These are phyloP conservation scores for Mucor sp. DNA, from an alignment of 371 early-diverging fungal species.

Conservation along the genomic window DNA sequence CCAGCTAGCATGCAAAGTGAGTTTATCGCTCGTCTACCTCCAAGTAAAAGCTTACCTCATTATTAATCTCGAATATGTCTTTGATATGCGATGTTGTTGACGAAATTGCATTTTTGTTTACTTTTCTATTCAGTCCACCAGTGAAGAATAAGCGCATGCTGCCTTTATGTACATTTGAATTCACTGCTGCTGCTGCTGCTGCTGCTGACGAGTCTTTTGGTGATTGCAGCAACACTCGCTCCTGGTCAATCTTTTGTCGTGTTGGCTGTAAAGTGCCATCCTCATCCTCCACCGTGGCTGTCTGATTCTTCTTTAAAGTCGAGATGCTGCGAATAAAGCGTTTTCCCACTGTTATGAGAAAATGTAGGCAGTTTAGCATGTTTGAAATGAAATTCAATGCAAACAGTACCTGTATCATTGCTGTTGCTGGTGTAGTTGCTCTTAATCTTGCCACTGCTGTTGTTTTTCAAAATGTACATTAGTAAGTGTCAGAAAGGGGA, in stretches of 20 bases:
- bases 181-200: not conserved
- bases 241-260: slow-evolving; percentile 6
- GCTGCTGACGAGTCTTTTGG: not conserved
- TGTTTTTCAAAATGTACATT: slow-evolving; percentile 13
- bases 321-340: slow-evolving; percentile 23
- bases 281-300: not conserved
- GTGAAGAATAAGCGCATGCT: not conserved
- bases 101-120: not conserved
- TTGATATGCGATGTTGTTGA: not conserved
- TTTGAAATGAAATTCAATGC: not conserved
- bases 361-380: not conserved
- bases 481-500: not conserved
- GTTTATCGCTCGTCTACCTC: not conserved
- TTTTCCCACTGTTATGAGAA: slow-evolving; percentile 10
- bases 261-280: not conserved
- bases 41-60: not conserved
- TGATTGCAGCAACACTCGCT: not conserved
- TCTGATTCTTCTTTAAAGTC: slow-evolving; percentile 11
- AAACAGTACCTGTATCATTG: slow-evolving; percentile 2
- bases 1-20: not conserved
- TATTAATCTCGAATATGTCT: slow-evolving; percentile 10
- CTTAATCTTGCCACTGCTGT: slow-evolving; percentile 4
- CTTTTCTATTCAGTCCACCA: not conserved
- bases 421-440: not conserved
- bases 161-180: slow-evolving; percentile 2